These are phyloP conservation scores for Thraustochytrium sp. DNA, from an alignment of 352 stramenopile species.

Conservation along the genomic window DNA sequence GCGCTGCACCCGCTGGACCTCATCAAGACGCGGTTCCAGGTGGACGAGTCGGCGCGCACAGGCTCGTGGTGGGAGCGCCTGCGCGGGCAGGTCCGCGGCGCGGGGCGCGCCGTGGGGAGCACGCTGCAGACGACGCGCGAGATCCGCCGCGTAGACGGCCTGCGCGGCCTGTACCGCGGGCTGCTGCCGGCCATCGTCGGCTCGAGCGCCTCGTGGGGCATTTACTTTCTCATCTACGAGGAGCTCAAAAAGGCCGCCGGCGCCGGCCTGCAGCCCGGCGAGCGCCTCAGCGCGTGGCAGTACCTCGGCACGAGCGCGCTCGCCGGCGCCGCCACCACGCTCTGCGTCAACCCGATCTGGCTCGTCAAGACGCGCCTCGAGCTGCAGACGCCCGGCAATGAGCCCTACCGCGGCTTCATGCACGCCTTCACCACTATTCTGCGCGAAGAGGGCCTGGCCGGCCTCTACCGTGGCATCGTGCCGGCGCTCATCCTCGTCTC, in stretches of 20 bases:
- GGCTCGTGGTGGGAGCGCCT: background rate
- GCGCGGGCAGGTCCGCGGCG: background rate
- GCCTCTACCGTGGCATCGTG: constrained; percentile 84
- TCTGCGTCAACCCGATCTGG: constrained; percentile 96
- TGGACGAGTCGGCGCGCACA: constrained; percentile 68
- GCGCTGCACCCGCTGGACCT: constrained; percentile 92
- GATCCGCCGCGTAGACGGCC: constrained; percentile 68
- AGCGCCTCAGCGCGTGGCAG: background rate
- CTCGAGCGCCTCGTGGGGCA: constrained; percentile 88
- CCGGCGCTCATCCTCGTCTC: constrained; percentile 89
- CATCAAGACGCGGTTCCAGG: constrained; percentile 94
- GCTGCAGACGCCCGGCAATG: constrained; percentile 60
- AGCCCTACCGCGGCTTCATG: constrained; percentile 53
- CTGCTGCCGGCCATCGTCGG: constrained; percentile 90
- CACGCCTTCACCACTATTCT: constrained; percentile 88
- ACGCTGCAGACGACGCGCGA: constrained; percentile 47
- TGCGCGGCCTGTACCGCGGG: constrained; percentile 81
- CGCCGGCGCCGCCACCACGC: constrained; percentile 80
- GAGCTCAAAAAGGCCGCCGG: constrained; percentile 66
- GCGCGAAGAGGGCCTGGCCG: constrained; percentile 81
- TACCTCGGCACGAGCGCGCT: constrained; percentile 51
- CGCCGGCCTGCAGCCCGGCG: background rate
- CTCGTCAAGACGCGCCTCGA: constrained; percentile 96
- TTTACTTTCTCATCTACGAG: constrained; percentile 98
- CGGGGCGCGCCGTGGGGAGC: background rate